Conservation (phyloP, 192 early-diverging fungal genomes). For the Lobulomyces angularis region DNA sequence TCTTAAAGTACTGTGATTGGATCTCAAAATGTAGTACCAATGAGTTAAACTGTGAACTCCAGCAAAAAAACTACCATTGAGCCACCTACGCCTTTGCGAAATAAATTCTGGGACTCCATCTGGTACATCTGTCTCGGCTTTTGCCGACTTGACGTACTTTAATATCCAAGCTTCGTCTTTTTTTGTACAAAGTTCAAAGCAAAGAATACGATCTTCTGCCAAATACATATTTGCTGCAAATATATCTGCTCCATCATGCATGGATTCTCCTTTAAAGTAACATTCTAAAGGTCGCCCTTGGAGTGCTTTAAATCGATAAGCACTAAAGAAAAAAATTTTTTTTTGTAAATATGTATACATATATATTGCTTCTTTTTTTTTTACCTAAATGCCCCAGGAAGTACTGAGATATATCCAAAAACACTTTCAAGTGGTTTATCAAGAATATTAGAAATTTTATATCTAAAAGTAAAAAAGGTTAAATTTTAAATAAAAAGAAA, state of each 20-base stretch:
- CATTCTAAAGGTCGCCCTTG: constrained; percentile 57
- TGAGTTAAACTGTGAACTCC: constrained; percentile 72
- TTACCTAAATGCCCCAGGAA: no score
- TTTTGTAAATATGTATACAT: no score
- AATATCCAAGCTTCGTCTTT: constrained; percentile 63
- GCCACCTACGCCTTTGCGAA: constrained; percentile 93
- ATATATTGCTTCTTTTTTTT: no score
- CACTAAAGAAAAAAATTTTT: no score
- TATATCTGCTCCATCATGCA: constrained; percentile 68
- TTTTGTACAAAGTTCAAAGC: constrained; percentile 88
- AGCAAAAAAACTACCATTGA: constrained; percentile 92
- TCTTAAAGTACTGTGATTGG: constrained; percentile 58
- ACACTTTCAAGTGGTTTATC: constrained; percentile 91
- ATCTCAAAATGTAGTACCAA: constrained; percentile 64
- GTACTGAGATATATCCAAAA: constrained; percentile 73
- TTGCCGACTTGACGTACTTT: constrained; percentile 76
- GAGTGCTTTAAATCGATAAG: constrained; percentile 79
- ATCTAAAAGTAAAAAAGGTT: no score
- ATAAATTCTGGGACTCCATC: constrained; percentile 83
- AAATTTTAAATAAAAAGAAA: no score
- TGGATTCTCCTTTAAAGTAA: constrained; percentile 88
- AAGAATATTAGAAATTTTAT: constrained; percentile 95
- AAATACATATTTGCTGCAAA: constrained; percentile 91
- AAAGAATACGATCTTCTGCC: constrained; percentile 82
- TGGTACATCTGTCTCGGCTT: constrained; percentile 90